Evolutionary conservation across 768 basidiomycete genomes (phyloP).

Genomic region (Piloderma croceum): DNA sequence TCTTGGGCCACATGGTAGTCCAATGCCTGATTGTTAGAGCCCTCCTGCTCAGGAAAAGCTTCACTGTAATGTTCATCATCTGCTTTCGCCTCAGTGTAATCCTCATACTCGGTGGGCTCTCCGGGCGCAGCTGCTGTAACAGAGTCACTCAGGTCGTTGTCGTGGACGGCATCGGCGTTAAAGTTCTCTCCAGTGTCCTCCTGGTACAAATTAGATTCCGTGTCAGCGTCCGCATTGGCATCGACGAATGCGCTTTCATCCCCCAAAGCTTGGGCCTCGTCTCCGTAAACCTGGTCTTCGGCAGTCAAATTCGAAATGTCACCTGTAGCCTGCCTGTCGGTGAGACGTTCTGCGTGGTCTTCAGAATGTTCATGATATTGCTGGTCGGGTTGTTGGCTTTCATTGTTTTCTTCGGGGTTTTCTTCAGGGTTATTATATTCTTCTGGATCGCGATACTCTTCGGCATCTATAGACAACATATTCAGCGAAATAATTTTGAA

Average conservation of each 20-base stretch:
- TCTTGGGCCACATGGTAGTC: too few species aligned
- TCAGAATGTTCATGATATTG: not conserved
- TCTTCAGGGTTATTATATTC: not conserved
- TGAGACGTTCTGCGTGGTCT: conserved; percentile 11
- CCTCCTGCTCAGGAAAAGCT: conserved; percentile 26
- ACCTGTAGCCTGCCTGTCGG: not conserved
- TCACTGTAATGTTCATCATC: conserved; percentile 33
- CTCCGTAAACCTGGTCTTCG: not conserved
- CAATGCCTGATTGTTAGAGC: conserved; percentile 10
- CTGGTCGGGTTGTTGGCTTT: not conserved
- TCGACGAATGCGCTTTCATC: conserved; percentile 19
- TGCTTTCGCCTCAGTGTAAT: conserved; percentile 29
- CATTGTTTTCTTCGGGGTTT: not conserved
- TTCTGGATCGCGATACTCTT: not conserved
- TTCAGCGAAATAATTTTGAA: not conserved
- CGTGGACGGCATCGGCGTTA: conserved; percentile 27
- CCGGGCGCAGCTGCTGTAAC: conserved; percentile 15
- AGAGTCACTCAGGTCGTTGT: conserved; percentile 13
- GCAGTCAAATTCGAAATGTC: too few species aligned
- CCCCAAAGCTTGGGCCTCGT: conserved; percentile 12
- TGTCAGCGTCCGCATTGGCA: conserved; percentile 14
- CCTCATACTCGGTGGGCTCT: conserved; percentile 30
- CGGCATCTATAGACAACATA: too few species aligned
- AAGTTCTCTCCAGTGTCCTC: conserved; percentile 15
- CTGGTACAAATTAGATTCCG: conserved; percentile 2